Conservation (phyloP, 2,329 filamentous ascomycete species). For the Aplosporella prunicola region DNA sequence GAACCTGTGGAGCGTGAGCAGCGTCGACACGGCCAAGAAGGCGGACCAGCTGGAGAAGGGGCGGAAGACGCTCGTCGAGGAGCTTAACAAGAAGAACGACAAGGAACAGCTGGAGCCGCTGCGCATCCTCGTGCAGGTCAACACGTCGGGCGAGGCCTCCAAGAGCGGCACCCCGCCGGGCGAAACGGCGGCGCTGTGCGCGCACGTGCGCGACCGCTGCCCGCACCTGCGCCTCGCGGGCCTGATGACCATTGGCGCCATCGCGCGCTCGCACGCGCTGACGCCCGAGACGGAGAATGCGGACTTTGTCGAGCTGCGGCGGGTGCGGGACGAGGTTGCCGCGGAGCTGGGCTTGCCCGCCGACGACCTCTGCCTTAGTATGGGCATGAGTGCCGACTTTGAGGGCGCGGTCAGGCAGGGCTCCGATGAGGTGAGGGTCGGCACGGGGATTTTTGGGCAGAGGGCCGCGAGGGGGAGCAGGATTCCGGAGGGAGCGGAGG, state of each 20-base stretch:
- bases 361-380: slow-evolving; percentile 73
- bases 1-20: slow-evolving; percentile 86
- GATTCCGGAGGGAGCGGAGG: no score
- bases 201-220: slow-evolving; percentile 59
- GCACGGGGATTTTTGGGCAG: slow-evolving; percentile 86
- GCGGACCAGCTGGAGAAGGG: slow-evolving; percentile 71
- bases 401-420: slow-evolving; percentile 77
- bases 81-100: slow-evolving; percentile 25
- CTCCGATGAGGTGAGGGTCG: slow-evolving; percentile 81
- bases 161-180: slow-evolving; percentile 76
- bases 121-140: slow-evolving; percentile 82
- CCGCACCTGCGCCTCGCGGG: slow-evolving; percentile 67
- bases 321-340: slow-evolving; percentile 62
- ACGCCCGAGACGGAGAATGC: slow-evolving; percentile 74
- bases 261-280: slow-evolving; percentile 69
- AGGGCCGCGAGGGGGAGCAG: slow-evolving; percentile 70
- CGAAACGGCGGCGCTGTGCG: slow-evolving; percentile 55
- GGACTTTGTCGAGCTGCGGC: slow-evolving; percentile 64
- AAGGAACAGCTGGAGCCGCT: slow-evolving; percentile 34
- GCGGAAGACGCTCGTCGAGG: slow-evolving; percentile 48
- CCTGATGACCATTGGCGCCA: slow-evolving; percentile 95
- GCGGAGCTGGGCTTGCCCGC: slow-evolving; percentile 47
- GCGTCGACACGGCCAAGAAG: slow-evolving; percentile 81
- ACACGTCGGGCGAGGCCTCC: slow-evolving; percentile 78
- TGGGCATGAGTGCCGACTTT: slow-evolving; percentile 98